A percentile compares a stretch with the other conserved stretches of the same genome.
Evolutionary conservation across 768 basidiomycete genomes (phyloP).

Genomic region (Russula vinacea): DNA sequence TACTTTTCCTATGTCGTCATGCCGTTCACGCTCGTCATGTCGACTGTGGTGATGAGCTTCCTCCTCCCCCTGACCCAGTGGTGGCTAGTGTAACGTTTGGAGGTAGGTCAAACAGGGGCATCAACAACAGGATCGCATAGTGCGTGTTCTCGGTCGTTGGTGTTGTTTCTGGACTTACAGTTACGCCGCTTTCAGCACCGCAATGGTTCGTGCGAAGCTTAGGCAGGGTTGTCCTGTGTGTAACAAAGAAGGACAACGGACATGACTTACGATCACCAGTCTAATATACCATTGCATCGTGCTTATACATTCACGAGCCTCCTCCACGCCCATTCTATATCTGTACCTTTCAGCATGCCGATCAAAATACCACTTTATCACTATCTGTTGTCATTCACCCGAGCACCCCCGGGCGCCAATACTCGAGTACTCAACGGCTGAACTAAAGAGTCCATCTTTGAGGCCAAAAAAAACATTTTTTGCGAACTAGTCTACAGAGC

Average conservation of each 20-base stretch:
- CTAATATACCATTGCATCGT: conserved; percentile 1
- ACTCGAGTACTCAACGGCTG: too few species aligned
- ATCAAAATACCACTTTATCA: not conserved
- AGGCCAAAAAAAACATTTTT: not conserved
- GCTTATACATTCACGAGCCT: not conserved
- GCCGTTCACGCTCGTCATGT: conserved; percentile 80
- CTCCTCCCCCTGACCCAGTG: conserved; percentile 55
- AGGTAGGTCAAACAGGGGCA: conserved; percentile 41
- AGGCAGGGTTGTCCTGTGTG: conserved; percentile 77
- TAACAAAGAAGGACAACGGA: conserved; percentile 52
- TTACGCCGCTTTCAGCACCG: conserved; percentile 47
- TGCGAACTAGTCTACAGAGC: not conserved
- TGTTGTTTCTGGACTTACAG: conserved; percentile 2
- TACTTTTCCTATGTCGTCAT: conserved; percentile 87
- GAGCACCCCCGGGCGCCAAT: not conserved
- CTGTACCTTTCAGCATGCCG: not conserved
- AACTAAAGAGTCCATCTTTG: not conserved
- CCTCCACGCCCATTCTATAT: not conserved
- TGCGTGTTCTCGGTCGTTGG: conserved; percentile 34
- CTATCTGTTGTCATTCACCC: not conserved
- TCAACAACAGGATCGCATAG: conserved; percentile 79
- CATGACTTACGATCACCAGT: conserved; percentile 19
- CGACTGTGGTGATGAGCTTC: conserved; percentile 60
- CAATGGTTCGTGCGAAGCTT: conserved; percentile 63
- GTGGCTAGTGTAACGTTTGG: conserved; percentile 46